These are phyloP conservation scores for Lagenidium giganteum DNA, from an alignment of 352 stramenopile genomes.

Conservation along the genomic window DNA sequence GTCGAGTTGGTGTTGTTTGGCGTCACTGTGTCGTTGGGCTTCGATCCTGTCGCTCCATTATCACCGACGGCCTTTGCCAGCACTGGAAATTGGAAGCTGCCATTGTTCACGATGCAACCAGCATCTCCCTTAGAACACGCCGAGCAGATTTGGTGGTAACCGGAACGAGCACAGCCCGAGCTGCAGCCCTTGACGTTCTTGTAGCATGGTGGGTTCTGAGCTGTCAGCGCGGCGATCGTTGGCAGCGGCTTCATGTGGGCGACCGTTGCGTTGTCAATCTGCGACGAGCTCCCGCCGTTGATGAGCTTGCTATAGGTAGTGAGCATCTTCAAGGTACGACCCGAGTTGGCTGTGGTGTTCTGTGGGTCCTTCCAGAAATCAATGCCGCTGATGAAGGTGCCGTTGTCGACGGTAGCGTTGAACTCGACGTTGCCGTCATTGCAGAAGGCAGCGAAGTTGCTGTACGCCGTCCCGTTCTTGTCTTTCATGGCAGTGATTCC, in stretches of 20 bases:
- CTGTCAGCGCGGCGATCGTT: conserved; percentile 27
- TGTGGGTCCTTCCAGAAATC: conserved; percentile 62
- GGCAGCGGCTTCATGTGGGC: conserved; percentile 44
- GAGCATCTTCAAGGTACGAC: conserved; percentile 34
- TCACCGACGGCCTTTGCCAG: conserved; percentile 20
- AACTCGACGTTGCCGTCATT: conserved; percentile 55
- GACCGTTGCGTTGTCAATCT: conserved; percentile 21
- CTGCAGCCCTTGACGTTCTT: conserved; percentile 44
- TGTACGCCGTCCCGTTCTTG: no score
- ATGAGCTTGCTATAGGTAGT: conserved; percentile 36
- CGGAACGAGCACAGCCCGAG: conserved; percentile 52
- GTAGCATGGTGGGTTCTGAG: conserved; percentile 58
- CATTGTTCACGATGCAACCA: conserved; percentile 20
- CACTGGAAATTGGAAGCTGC: conserved; percentile 33
- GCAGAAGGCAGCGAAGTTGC: conserved; percentile 70
- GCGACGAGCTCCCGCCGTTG: conserved; percentile 18
- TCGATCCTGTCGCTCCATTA: neutral
- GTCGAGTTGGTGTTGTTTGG: neutral
- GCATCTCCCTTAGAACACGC: conserved; percentile 23
- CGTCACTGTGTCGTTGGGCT: neutral
- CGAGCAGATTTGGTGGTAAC: conserved; percentile 55
- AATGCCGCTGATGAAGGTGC: conserved; percentile 31
- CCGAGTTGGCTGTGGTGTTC: conserved; percentile 34
- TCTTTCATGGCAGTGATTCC: conserved; percentile 62
- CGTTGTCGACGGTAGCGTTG: conserved; percentile 27